These are phyloP conservation scores for Puya raimondii DNA, from an alignment of 176 grass and related monocot species.

Conservation along the genomic window DNA sequence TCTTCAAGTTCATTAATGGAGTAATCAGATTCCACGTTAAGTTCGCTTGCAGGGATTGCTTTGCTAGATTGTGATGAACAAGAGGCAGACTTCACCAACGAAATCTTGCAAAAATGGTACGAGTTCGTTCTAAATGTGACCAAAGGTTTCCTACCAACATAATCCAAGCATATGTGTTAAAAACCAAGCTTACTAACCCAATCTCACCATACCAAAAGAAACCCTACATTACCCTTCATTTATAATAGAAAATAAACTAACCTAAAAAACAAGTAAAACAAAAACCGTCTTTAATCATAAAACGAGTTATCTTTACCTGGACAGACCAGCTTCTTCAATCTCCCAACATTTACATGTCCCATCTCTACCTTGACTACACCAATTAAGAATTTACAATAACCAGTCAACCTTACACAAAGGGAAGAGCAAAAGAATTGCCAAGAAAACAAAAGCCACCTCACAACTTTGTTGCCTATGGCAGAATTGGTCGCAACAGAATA, in stretches of 20 bases:
- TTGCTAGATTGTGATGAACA: conserved; percentile 5
- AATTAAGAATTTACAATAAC: conserved; percentile 6
- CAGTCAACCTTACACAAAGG: conserved; percentile 2
- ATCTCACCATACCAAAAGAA: neutral
- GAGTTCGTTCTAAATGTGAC: conserved; percentile 61
- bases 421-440: neutral
- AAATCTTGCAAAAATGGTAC: conserved; percentile 96
- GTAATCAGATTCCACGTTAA: conserved; percentile 6
- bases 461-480: conserved; percentile 42
- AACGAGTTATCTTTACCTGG: conserved; percentile 30
- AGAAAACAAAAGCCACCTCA: conserved; percentile 33
- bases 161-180: conserved; percentile 9
- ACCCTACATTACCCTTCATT: too few species aligned
- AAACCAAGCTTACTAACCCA: neutral
- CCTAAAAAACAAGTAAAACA: neutral
- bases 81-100: conserved; percentile 50
- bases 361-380: conserved; percentile 81
- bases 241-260: too few species aligned
- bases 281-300: neutral
- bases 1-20: conserved; percentile 12
- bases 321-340: conserved; percentile 74
- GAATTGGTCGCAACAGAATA: conserved; percentile 44
- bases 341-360: conserved; percentile 89
- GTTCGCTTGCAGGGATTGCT: neutral
- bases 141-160: conserved; percentile 49